These are phyloP conservation scores for Monilinia laxa DNA, from an alignment of 2,329 filamentous ascomycete genomes.

Conservation along the genomic window DNA sequence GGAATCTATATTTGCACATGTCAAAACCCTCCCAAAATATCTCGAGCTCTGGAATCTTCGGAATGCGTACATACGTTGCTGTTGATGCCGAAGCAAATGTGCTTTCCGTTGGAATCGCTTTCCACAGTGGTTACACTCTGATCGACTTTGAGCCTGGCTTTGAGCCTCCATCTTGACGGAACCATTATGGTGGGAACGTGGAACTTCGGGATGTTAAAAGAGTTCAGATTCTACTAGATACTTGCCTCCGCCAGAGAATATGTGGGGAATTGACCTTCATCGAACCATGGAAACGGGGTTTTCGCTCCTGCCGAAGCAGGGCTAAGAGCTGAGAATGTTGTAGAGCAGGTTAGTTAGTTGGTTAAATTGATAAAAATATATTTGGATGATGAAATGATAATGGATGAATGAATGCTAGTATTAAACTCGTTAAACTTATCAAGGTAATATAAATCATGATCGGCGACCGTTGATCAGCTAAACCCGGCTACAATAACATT, in stretches of 20 bases:
- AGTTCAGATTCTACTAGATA: not conserved
- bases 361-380: no score
- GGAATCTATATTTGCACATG: slow-evolving; percentile 34
- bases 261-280: slow-evolving; percentile 17
- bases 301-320: slow-evolving; percentile 16
- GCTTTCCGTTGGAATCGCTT: slow-evolving; percentile 41
- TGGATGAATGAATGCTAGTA: no score
- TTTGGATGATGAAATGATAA: no score
- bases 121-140: slow-evolving; percentile 39
- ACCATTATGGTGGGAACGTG: slow-evolving; percentile 32
- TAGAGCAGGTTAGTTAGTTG: not conserved
- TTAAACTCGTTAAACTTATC: no score
- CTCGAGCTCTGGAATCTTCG: not conserved
- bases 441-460: no score
- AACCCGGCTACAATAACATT: no score
- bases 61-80: slow-evolving; percentile 37
- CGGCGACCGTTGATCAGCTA: no score
- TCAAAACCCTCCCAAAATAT: slow-evolving; percentile 9
- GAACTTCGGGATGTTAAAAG: slow-evolving; percentile 19
- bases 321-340: slow-evolving; percentile 10
- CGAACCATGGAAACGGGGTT: not conserved
- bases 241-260: slow-evolving; percentile 12
- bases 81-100: slow-evolving; percentile 40
- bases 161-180: slow-evolving; percentile 39
- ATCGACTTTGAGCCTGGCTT: slow-evolving; percentile 40